Percentiles rank a stretch among this genome's conserved stretches.
Conservation (phyloP, 2,329 filamentous ascomycete species). For the Aureobasidium sp. region DNA sequence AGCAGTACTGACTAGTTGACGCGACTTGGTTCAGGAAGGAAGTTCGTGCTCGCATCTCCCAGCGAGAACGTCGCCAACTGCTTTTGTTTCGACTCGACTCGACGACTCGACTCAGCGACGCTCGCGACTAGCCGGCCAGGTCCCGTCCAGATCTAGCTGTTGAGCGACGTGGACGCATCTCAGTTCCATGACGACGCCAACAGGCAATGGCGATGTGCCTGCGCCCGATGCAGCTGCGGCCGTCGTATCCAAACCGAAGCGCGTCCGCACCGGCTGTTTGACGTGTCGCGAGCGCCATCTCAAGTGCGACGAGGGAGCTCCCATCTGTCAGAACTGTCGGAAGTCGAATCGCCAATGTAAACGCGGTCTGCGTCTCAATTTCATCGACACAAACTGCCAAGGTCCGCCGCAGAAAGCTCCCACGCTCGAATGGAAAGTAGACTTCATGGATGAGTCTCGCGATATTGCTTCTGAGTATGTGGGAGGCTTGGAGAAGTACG, state of each 20-base stretch:
- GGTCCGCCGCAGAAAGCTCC: slow-evolving; percentile 55
- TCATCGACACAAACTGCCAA: slow-evolving; percentile 75
- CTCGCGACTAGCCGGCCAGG: not conserved
- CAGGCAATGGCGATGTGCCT: slow-evolving; percentile 24
- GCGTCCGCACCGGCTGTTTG: slow-evolving; percentile 82
- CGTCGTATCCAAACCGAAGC: slow-evolving; percentile 58
- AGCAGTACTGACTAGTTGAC: not conserved
- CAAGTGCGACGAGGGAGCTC: slow-evolving; percentile 75
- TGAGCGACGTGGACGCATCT: not conserved
- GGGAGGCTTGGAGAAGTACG: slow-evolving; percentile 69
- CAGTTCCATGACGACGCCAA: slow-evolving; percentile 17
- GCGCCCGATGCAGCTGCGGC: slow-evolving; percentile 25
- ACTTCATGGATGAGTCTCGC: slow-evolving; percentile 82
- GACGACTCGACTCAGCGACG: slow-evolving; percentile 2
- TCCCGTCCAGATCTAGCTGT: not conserved
- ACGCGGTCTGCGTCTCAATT: slow-evolving; percentile 80
- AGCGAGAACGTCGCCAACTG: not conserved
- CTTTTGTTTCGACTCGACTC: not conserved
- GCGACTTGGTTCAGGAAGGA: not conserved
- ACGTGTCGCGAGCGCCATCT: slow-evolving; percentile 85
- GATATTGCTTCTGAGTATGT: slow-evolving; percentile 85
- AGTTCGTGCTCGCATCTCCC: not conserved
- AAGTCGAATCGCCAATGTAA: slow-evolving; percentile 84
- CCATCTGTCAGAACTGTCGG: slow-evolving; percentile 68
- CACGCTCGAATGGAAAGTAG: slow-evolving; percentile 61